Evolutionary conservation across 106 monocot species (phyloP), one percentile per base, ranked within the genome.

Genomic region (Dendrobium catenatum): DNA sequence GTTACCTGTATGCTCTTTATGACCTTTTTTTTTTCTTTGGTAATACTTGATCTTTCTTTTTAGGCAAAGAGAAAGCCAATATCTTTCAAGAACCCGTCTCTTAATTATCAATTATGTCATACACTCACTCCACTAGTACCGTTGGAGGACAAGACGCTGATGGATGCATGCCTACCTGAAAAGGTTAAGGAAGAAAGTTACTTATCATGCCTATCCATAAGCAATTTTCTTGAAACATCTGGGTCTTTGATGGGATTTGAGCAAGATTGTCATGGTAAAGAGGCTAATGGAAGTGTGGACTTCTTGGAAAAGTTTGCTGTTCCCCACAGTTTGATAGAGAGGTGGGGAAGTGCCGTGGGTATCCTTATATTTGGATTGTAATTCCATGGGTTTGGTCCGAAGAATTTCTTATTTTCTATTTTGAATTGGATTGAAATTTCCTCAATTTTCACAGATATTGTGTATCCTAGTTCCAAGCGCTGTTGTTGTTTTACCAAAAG

Each of bases 401-500:
- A 31, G 59, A 59, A 37, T 26, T 15, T 40, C 20, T 41, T 19
- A 44, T n/a, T 64, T 80, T 64, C 29, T 72, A 29, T 19, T 78
- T 56, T 79, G 40, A 11, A 82, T 68, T 16, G 15, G 0, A 42
- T 49, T 6, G 70, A 15, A 47, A 49, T 15, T 27, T 79, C 85
- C 73, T 93, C 81, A 59, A 80, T 56, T 49, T 44, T 51, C 42
- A 66, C 76, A 95, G 98, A 99, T 84, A 77, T 99, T 86, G 98
- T 99, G 42, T 93, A 82, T 81, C 95, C 91, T 78, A 87, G 88
- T 76, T 99, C 95, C 4, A 93, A 80, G 24, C 88, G 93, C 20
- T 95, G 98, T 70, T 99, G 99, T 80, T 99, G 99, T 83, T 99
- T 99, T 79, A 99, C 99, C 6, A 99, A 95, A 85, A 95, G 99